These are phyloP conservation scores for Millerozyma miso DNA, from an alignment of 805 yeast species.

Conservation along the genomic window DNA sequence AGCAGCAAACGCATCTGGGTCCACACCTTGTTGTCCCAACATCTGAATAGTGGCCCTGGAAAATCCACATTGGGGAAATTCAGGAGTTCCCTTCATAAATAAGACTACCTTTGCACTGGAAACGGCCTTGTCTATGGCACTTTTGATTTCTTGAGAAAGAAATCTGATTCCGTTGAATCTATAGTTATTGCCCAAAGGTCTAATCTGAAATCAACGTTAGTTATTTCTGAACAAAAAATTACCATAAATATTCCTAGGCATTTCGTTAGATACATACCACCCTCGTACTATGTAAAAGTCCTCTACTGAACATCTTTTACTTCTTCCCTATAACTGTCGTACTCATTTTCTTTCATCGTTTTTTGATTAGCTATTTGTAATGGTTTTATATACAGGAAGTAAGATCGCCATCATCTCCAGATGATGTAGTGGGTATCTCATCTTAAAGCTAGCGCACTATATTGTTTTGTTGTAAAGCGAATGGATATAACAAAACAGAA, in stretches of 20 bases:
- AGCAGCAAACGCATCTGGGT: constrained; percentile 94
- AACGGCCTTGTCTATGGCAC: constrained; percentile 85
- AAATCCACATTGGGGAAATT: constrained; percentile 96
- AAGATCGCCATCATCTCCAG: no score
- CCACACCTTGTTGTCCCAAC: constrained; percentile 95
- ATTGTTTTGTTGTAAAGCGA: no score
- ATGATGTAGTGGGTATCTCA: no score
- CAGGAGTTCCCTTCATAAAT: constrained; percentile 98
- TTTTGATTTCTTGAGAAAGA: constrained; percentile 71
- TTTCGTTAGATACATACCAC: constrained; percentile 14
- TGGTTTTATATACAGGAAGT: background rate
- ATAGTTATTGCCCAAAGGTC: constrained; percentile 2
- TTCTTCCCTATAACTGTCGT: background rate
- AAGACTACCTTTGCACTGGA: constrained; percentile 89
- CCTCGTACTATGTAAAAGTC: constrained; percentile 9
- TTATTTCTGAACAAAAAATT: no score
- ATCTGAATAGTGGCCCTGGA: constrained; percentile 92
- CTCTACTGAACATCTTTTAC: constrained; percentile 15
- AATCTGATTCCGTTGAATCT: constrained; percentile 30
- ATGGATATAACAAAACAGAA: no score
- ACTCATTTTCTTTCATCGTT: background rate
- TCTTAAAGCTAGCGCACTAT: no score
- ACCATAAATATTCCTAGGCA: no score
- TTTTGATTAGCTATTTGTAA: background rate
- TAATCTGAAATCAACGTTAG: background rate